Evolutionary conservation across 73 alveolate genomes (phyloP).

Genomic region (Paramecium sonneborni): DNA sequence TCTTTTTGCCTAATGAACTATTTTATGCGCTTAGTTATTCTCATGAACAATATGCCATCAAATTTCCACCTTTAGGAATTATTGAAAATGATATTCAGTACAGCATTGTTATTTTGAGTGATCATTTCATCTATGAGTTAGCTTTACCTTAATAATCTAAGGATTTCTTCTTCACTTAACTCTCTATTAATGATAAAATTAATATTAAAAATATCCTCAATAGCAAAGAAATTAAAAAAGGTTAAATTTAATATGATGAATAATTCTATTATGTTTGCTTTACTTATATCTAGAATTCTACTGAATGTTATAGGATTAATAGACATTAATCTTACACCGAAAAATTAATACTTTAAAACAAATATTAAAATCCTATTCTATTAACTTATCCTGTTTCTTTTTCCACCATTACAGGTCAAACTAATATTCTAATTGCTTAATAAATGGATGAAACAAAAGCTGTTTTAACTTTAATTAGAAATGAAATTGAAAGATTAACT

Average conservation of each 20-base stretch:
- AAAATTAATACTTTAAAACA: neutral
- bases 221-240: neutral
- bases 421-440: neutral
- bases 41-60: constrained; percentile 27
- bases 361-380: neutral
- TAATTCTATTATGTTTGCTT: constrained; percentile 32
- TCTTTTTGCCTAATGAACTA: constrained; percentile 10
- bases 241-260: constrained; percentile 31
- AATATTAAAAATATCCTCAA: neutral
- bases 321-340: neutral
- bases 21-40: constrained; percentile 15
- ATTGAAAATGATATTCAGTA: constrained; percentile 35
- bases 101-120: neutral
- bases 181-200: constrained; percentile 31
- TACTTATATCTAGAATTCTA: neutral
- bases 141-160: neutral
- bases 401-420: neutral
- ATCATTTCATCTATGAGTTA: constrained; percentile 3
- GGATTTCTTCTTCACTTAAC: neutral
- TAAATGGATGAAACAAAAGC: neutral
- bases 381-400: constrained; percentile 33
- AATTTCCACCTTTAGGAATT: constrained; percentile 35
- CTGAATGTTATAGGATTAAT: constrained; percentile 8
- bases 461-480: neutral
- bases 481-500: neutral